Evolutionary conservation across 352 stramenopile genomes (phyloP), one percentile per base, ranked within the genome.

Genomic region (Pythium aristosporum): DNA sequence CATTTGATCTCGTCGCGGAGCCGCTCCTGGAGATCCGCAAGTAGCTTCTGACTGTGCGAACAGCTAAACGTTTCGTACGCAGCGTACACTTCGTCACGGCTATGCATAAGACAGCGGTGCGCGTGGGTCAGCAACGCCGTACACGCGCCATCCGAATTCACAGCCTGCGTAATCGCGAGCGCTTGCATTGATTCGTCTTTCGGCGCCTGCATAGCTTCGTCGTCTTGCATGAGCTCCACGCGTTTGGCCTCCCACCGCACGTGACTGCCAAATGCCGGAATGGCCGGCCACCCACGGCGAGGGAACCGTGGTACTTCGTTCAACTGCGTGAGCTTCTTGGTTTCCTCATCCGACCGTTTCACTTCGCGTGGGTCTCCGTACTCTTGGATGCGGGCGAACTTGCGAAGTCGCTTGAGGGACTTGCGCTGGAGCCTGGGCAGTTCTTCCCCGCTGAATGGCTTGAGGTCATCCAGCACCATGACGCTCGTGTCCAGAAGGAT

Each of bases 361-460:
- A 80, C 77, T 61, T 90, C 80, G 9, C 75, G 77, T 48, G 71
- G 61, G 49, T 90, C 82, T 3, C 84, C 82, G 7, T 71, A 57
- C 44, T 91, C 79, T 20, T 77, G 69, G 39, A 88, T 76, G 23
- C 80, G 74, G 21, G 69, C 80, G 23, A 82, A 21, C 57, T 92
- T 92, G 15, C 81, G 76, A 12, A 92, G 67, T 1, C 82, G 71
- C 57, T 87, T 88, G 20, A 92, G 77, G 15, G 82, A 85, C 61
- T 92, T 92, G 34, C 82, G 80, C 68, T 91, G 84, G n/a, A 68
- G 57, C 34, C 79, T 84, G 0, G 75, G 68, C 2, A 79, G 49
- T 23, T 82, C 67, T 36, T 85, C 73, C 3, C 75, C 73, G 20
- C 54, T 72, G 52, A 84, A 73, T 43, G 75, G 71, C 52, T 80